phyloP scores from a whole-genome alignment of 1,284 basidiomycete species.

The Apiotrichum sp. region DNA sequence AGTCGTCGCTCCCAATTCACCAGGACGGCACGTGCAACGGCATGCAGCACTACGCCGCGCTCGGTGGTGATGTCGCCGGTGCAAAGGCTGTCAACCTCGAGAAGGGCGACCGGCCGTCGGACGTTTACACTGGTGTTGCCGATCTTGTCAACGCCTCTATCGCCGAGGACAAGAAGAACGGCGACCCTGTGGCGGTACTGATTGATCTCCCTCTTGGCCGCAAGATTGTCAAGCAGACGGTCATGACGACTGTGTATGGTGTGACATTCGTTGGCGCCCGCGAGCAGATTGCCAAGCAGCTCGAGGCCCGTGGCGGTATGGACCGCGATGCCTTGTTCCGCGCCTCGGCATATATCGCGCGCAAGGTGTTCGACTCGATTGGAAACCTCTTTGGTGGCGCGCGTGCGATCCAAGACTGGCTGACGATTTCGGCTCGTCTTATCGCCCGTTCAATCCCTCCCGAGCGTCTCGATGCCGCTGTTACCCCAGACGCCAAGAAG shows the following conservation, averaged over 20 bases:
- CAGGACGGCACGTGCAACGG: constrained; percentile 99
- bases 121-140: constrained; percentile 95
- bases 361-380: constrained; percentile 73
- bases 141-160: constrained; percentile 53
- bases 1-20: constrained; percentile 81
- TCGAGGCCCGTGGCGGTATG: constrained; percentile 71
- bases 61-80: constrained; percentile 86
- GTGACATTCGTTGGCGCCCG: constrained; percentile 94
- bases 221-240: constrained; percentile 98
- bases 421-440: constrained; percentile 72
- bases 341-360: constrained; percentile 77
- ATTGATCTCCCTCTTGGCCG: constrained; percentile 76
- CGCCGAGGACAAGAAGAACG: constrained; percentile 51
- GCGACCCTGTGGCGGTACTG: constrained; percentile 56
- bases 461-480: constrained; percentile 56
- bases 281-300: constrained; percentile 88
- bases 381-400: constrained; percentile 91
- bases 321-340: constrained; percentile 65
- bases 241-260: constrained; percentile 98
- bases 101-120: constrained; percentile 78
- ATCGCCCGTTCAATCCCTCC: constrained; percentile 82
- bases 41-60: constrained; percentile 95
- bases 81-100: constrained; percentile 90
- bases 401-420: constrained; percentile 85
- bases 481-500: constrained; percentile 1